Conservation (phyloP, 176 grass and related monocot genomes). For the Calamus simplicifolius region DNA sequence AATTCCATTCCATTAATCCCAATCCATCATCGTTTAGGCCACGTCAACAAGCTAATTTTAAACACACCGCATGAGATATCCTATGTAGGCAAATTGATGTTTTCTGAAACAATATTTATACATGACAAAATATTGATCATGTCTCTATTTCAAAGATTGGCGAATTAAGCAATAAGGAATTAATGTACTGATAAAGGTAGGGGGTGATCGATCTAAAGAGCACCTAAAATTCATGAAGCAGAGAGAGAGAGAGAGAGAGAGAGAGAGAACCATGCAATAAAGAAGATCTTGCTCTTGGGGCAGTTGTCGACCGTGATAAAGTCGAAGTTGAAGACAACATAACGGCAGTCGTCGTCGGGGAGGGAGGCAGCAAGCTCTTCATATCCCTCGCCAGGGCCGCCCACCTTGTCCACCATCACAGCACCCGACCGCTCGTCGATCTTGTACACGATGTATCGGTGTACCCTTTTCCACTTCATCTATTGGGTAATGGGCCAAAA, state of each 20-base stretch:
- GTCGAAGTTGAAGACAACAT: constrained; percentile 96
- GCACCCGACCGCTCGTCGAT: constrained; percentile 84
- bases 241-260: constrained; percentile 1
- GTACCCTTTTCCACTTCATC: constrained; percentile 95
- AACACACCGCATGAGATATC: too few species aligned
- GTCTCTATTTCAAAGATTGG: too few species aligned
- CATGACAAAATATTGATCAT: too few species aligned
- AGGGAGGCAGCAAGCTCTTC: constrained; percentile 75
- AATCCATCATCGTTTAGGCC: too few species aligned
- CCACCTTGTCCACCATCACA: constrained; percentile 84
- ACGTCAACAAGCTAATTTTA: too few species aligned
- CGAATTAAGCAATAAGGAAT: too few species aligned
- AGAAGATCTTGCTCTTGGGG: constrained; percentile 99
- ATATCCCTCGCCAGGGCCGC: constrained; percentile 71
- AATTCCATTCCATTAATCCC: not conserved
- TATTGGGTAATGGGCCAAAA: too few species aligned
- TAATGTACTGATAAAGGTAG: too few species aligned
- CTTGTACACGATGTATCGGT: constrained; percentile 93
- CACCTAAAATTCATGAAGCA: too few species aligned
- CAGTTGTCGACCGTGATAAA: constrained; percentile 92
- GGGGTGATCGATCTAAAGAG: too few species aligned
- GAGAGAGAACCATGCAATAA: constrained; percentile 63
- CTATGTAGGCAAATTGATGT: too few species aligned
- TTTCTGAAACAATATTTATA: too few species aligned
- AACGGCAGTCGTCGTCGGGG: constrained; percentile 86